A percentile compares a stretch with the other conserved stretches of the same genome.
Evolutionary conservation across 345 rosid species (phyloP).

Genomic region (Pistacia integerrima): DNA sequence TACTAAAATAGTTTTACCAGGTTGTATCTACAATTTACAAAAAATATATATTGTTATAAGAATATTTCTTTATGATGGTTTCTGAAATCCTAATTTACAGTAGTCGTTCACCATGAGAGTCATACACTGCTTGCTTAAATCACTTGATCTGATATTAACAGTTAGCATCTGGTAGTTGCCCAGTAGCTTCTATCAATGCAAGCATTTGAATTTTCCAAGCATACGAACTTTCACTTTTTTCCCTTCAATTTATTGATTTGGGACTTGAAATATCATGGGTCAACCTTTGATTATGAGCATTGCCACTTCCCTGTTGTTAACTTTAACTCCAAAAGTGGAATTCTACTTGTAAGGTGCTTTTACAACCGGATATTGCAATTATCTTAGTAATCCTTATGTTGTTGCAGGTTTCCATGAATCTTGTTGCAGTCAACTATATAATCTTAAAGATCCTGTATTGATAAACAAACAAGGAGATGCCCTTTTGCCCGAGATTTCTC

Average conservation of each 20-base stretch:
- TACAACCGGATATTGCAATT: background rate
- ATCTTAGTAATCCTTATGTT: slow-evolving; percentile 12
- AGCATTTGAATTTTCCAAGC: background rate
- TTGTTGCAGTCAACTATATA: slow-evolving; percentile 27
- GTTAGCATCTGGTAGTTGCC: too few relatives aligned
- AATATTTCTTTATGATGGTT: background rate
- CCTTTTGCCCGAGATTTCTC: slow-evolving; percentile 70
- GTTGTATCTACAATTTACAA: background rate
- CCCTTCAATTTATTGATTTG: background rate
- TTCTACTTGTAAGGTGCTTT: background rate
- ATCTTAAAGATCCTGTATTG: slow-evolving; percentile 19
- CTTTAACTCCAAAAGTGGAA: background rate
- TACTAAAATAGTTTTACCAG: background rate
- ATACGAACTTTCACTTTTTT: background rate
- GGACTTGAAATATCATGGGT: background rate
- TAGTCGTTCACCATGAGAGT: background rate
- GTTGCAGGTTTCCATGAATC: slow-evolving; percentile 55
- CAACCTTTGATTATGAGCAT: background rate
- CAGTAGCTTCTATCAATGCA: background rate
- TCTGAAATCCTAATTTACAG: background rate
- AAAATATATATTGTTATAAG: background rate
- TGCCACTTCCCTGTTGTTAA: background rate
- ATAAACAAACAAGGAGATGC: slow-evolving; percentile 30
- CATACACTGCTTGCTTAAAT: background rate
- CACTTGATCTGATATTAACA: too few relatives aligned